These are phyloP conservation scores for thale cress (Arabidopsis thaliana) DNA, from an alignment of 345 rosid species.

Conservation along the genomic window TAIR10.1 NC_003070.9:12028501-12029000, in stretches of 20 bases:
- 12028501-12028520: constrained; percentile 91
- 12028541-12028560: constrained; percentile 80
- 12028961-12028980: too few relatives aligned
- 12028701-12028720: constrained; percentile 58
- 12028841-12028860: background rate
- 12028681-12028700: constrained; percentile 87
- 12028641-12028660: constrained; percentile 83
- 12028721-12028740: constrained; percentile 62
- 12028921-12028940: too few relatives aligned
- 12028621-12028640: constrained; percentile 81
- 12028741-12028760: constrained; percentile 74
- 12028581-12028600: constrained; percentile 76
- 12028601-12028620: constrained; percentile 86
- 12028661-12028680: constrained; percentile 75
- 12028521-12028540: constrained; percentile 97
- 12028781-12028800: background rate
- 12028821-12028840: background rate
- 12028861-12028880: background rate
- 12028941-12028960: too few relatives aligned
- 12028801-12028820: background rate
- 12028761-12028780: constrained; percentile 74
- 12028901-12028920: too few relatives aligned
- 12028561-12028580: constrained; percentile 98
- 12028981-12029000: too few relatives aligned
- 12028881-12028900: too few relatives aligned